phyloP scores from a whole-genome alignment of 352 stramenopile species.

The Pythium myriotylum region DNA sequence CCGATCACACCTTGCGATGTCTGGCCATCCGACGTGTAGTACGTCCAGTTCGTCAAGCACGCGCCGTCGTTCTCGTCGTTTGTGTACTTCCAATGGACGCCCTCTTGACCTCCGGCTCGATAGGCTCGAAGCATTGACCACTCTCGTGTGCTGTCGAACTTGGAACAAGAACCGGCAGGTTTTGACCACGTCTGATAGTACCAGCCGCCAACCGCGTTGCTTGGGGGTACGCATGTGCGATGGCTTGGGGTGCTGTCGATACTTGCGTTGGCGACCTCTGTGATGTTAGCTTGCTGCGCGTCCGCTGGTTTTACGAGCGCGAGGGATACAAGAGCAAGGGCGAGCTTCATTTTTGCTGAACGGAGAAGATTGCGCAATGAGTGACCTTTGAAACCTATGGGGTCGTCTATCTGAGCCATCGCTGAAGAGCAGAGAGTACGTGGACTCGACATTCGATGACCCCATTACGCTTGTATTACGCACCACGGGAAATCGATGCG shows the following conservation, averaged over 20 bases:
- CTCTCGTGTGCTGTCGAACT: background rate
- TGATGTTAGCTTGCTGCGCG: too few species aligned
- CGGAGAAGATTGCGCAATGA: too few species aligned
- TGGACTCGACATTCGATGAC: too few species aligned
- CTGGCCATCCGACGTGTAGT: conserved; percentile 5
- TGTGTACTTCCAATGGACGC: conserved; percentile 23
- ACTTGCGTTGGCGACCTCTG: background rate
- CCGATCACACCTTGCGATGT: background rate
- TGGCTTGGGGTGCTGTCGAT: background rate
- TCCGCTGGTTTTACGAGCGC: too few species aligned
- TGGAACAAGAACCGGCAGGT: background rate
- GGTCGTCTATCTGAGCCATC: too few species aligned
- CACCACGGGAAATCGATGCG: too few species aligned
- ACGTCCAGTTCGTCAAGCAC: conserved; percentile 18
- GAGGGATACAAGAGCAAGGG: too few species aligned
- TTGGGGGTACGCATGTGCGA: background rate
- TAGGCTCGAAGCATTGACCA: conserved; percentile 22
- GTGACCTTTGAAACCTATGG: too few species aligned
- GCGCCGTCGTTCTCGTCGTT: conserved; percentile 12
- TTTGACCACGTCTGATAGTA: background rate
- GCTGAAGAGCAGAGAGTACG: too few species aligned
- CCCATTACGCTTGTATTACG: too few species aligned
- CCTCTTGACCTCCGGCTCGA: conserved; percentile 4
- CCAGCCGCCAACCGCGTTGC: background rate
- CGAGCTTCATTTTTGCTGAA: too few species aligned